Conservation (phyloP, 2,329 filamentous ascomycete species). For the Fusarium devonianum region DNA sequence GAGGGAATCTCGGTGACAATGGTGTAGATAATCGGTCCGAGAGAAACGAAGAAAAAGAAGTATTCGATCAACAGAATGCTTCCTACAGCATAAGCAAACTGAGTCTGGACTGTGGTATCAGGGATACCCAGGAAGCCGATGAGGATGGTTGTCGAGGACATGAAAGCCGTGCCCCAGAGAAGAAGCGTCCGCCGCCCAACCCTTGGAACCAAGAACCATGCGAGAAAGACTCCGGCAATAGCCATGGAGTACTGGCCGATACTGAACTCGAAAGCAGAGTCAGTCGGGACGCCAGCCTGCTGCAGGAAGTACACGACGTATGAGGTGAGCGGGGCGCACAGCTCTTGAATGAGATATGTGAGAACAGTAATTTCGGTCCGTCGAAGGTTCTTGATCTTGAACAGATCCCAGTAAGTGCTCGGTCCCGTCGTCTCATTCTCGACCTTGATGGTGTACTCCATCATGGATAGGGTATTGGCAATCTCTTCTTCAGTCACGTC, state of each 20-base stretch:
- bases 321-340: conserved; percentile 23
- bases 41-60: conserved; percentile 50
- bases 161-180: conserved; percentile 52
- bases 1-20: conserved; percentile 67
- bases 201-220: conserved; percentile 12
- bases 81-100: conserved; percentile 54
- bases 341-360: conserved; percentile 24
- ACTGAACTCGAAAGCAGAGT: conserved; percentile 19
- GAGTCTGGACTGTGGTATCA: conserved; percentile 50
- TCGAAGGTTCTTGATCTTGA: conserved; percentile 23
- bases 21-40: conserved; percentile 75
- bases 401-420: conserved; percentile 24
- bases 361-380: conserved; percentile 26
- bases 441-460: conserved; percentile 24
- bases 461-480: conserved; percentile 54
- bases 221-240: conserved; percentile 22
- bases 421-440: conserved; percentile 19
- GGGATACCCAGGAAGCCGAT: conserved; percentile 64
- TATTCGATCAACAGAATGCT: conserved; percentile 54
- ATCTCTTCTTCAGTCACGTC: conserved; percentile 50
- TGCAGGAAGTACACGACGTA: conserved; percentile 29
- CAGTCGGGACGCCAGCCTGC: conserved; percentile 22
- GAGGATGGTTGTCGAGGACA: conserved; percentile 34
- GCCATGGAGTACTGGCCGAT: conserved; percentile 24
- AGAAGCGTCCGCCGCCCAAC: conserved; percentile 40